phyloP scores from a whole-genome alignment of 306 rosid species.

The Sechiopsis laciniata region DNA sequence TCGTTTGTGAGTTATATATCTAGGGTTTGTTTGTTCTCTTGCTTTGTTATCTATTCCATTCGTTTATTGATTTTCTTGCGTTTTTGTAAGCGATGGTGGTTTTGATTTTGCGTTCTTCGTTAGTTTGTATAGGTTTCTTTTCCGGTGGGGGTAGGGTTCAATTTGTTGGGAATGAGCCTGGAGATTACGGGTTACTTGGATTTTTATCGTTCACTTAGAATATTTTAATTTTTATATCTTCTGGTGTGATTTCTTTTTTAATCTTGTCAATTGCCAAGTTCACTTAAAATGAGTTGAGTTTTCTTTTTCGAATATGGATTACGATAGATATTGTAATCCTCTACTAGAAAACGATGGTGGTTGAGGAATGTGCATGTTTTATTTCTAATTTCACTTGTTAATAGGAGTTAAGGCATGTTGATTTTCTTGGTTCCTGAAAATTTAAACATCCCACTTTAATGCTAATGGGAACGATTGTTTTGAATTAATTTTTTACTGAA shows the following conservation, averaged over 20 bases:
- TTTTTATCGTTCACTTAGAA: not conserved
- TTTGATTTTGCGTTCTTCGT: not conserved
- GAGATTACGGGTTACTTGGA: not conserved
- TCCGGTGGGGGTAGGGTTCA: not conserved
- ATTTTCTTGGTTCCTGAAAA: not conserved
- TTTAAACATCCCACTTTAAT: not conserved
- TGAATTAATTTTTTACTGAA: not conserved
- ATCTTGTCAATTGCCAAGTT: not conserved
- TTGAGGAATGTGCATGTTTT: not conserved
- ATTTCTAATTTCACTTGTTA: not conserved
- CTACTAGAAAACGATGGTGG: too few species aligned
- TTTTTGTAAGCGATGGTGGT: not conserved
- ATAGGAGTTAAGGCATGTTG: not conserved
- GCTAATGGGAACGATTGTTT: not conserved
- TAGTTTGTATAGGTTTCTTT: not conserved
- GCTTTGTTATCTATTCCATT: not conserved
- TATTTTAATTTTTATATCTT: not conserved
- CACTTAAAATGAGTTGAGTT: not conserved
- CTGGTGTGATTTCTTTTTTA: not conserved
- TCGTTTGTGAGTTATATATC: not conserved
- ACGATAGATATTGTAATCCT: not conserved
- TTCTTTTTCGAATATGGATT: not conserved
- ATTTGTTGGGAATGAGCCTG: not conserved
- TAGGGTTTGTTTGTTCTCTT: conserved; percentile 1
- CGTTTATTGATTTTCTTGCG: too few species aligned